Evolutionary conservation across 1,284 basidiomycete genomes (phyloP).

Genomic region (Ustilago cynodontis): DNA sequence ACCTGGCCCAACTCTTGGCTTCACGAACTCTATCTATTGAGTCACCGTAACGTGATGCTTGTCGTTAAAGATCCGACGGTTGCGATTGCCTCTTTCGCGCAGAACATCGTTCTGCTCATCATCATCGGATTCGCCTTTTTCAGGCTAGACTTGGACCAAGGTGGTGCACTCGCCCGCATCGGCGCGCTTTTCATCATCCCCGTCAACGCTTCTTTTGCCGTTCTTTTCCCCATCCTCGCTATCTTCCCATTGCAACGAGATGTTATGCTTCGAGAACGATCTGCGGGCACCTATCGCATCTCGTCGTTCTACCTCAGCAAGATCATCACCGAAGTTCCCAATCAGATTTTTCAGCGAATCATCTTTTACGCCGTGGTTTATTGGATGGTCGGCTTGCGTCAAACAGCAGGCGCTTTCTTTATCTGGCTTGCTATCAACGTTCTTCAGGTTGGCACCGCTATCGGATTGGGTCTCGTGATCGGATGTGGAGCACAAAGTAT

Average conservation of each 20-base stretch:
- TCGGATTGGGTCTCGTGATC: constrained; percentile 48
- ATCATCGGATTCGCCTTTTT: constrained; percentile 59
- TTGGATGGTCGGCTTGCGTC: constrained; percentile 53
- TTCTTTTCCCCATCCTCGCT: constrained; percentile 53
- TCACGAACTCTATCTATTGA: constrained; percentile 45
- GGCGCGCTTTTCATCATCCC: constrained; percentile 58
- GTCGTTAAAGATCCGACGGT: constrained; percentile 51
- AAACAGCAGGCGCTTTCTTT: constrained; percentile 43
- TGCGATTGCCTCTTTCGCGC: constrained; percentile 46
- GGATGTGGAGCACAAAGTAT: constrained; percentile 43
- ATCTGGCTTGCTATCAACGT: constrained; percentile 55
- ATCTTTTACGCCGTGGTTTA: constrained; percentile 42
- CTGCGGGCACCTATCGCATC: constrained; percentile 51
- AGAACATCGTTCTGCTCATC: constrained; percentile 47
- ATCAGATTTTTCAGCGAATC: constrained; percentile 41
- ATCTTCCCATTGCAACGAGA: constrained; percentile 52
- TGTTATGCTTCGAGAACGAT: constrained; percentile 55
- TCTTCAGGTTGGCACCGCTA: constrained; percentile 32
- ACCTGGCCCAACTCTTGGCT: constrained; percentile 55
- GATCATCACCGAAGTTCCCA: constrained; percentile 54
- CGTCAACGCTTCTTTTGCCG: constrained; percentile 48
- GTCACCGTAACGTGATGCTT: constrained; percentile 47
- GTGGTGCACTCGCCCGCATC: constrained; percentile 51
- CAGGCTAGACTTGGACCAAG: constrained; percentile 37
- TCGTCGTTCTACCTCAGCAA: constrained; percentile 53